A percentile compares a stretch with the other conserved stretches of the same genome.
Evolutionary conservation across 208 protist species (phyloP).

Genomic region (Trypanosoma lewisi): DNA sequence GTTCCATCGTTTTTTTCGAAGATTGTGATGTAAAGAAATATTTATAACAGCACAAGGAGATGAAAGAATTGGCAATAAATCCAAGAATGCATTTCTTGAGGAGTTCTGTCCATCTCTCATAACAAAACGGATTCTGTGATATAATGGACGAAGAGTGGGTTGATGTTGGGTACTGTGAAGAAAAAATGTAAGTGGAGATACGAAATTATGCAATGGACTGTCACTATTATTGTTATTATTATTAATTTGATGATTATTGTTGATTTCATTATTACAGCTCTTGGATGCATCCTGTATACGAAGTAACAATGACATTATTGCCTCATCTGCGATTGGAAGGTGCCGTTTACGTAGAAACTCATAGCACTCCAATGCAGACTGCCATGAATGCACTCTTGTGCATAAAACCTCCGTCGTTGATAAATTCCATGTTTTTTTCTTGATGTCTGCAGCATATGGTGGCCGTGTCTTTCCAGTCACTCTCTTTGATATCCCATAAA

Average conservation of each 20-base stretch:
- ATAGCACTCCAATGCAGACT: constrained; percentile 27
- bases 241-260: neutral
- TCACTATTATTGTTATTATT: too few relatives aligned
- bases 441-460: neutral
- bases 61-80: constrained; percentile 16
- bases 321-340: constrained; percentile 24
- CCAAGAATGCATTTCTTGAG: neutral
- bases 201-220: neutral
- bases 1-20: constrained; percentile 14
- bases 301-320: constrained; percentile 23
- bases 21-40: constrained; percentile 21
- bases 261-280: neutral
- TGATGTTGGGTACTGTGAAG: constrained; percentile 12
- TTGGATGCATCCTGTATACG: neutral
- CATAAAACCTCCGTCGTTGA: constrained; percentile 30
- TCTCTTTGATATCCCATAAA: neutral
- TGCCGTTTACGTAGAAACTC: constrained; percentile 27
- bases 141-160: constrained; percentile 20
- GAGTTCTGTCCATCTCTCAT: neutral
- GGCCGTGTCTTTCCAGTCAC: neutral
- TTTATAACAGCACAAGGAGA: constrained; percentile 24
- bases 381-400: constrained; percentile 17
- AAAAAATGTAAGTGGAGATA: constrained; percentile 12
- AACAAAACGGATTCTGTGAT: constrained; percentile 18
- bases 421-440: constrained; percentile 2